phyloP scores from a whole-genome alignment of 2,329 filamentous ascomycete species.

The Emmonsiellopsis sp. region DNA sequence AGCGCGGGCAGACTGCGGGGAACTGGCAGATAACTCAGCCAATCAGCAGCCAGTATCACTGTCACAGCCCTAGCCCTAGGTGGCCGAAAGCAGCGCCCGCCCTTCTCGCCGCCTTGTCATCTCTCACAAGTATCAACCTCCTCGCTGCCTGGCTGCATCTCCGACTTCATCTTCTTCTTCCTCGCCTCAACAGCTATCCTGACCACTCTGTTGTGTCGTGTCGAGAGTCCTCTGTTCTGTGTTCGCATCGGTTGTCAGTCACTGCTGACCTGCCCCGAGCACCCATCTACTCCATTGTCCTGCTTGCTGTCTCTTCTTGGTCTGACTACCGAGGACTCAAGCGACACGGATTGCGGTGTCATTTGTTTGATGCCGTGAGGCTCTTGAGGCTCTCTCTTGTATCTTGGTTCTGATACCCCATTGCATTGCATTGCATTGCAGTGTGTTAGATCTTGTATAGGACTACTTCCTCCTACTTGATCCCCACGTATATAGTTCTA shows the following conservation, averaged over 20 bases:
- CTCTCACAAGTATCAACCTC: neutral
- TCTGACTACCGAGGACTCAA: no score
- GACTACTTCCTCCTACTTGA: neutral
- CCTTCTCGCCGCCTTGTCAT: neutral
- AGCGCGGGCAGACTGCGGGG: neutral
- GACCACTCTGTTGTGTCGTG: neutral
- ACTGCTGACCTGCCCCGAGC: neutral
- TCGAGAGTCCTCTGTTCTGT: neutral
- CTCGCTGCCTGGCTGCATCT: neutral
- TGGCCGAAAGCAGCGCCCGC: neutral
- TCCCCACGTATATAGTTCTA: neutral
- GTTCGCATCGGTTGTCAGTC: no score
- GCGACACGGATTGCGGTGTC: no score
- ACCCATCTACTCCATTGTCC: neutral
- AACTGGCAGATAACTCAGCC: neutral
- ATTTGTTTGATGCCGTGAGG: no score
- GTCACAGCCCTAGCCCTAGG: neutral
- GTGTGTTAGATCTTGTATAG: no score
- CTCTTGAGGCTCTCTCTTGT: no score
- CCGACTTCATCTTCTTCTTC: slow-evolving; percentile 1
- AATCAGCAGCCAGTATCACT: neutral
- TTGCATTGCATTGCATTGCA: no score
- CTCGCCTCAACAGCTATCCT: neutral
- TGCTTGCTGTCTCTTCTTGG: neutral
- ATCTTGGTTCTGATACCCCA: no score